Evolutionary conservation across 192 early-diverging fungal species (phyloP).

Genomic region (Thamnidium elegans): DNA sequence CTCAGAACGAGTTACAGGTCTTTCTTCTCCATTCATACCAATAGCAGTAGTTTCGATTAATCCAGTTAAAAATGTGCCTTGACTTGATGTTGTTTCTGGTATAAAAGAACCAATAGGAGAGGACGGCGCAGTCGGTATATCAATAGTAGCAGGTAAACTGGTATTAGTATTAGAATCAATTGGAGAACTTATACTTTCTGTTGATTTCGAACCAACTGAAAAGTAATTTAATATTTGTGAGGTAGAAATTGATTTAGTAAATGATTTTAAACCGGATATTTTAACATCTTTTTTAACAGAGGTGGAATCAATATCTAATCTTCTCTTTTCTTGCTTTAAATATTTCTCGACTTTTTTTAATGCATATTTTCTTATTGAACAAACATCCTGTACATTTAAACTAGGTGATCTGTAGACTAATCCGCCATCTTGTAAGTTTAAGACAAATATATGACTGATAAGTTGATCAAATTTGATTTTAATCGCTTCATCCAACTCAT

Average conservation of each 20-base stretch:
- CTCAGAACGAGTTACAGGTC: conserved; percentile 16
- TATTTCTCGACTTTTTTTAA: conserved; percentile 22
- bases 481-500: conserved; percentile 17
- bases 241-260: conserved; percentile 31
- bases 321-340: conserved; percentile 4
- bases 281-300: conserved; percentile 20
- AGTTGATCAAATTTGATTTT: conserved; percentile 5
- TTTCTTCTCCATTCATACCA: conserved; percentile 30
- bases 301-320: background rate
- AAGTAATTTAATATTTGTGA: conserved; percentile 29
- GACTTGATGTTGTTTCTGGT: background rate
- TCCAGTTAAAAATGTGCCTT: conserved; percentile 36
- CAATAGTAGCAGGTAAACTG: background rate
- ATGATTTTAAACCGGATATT: conserved; percentile 10
- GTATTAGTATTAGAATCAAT: background rate
- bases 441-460: conserved; percentile 23
- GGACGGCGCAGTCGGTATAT: background rate
- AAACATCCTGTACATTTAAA: conserved; percentile 19
- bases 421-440: conserved; percentile 21
- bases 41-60: conserved; percentile 14
- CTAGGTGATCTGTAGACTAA: conserved; percentile 30
- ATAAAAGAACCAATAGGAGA: background rate
- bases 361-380: conserved; percentile 27
- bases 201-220: conserved; percentile 8
- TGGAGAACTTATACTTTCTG: background rate